A percentile compares a stretch with the other conserved stretches of the same genome.
Conservation (phyloP, 2,329 filamentous ascomycete species). For the Stenocarpella maydis region DNA sequence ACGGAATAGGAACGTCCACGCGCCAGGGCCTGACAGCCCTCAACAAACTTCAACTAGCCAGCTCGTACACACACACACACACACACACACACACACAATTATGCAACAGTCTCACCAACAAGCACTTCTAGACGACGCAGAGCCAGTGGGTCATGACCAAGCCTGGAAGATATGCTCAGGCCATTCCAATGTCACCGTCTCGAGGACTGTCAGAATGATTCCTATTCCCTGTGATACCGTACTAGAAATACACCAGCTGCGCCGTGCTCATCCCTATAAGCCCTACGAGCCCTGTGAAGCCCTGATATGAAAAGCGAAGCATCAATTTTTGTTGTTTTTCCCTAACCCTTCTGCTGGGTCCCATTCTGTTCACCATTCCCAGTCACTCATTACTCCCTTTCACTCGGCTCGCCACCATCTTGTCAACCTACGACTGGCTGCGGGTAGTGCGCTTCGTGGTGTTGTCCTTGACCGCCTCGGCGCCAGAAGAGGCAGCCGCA, state of each 20-base stretch:
- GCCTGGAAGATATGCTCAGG: too few relatives aligned
- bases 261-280: slow-evolving; percentile 36
- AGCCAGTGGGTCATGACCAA: too few relatives aligned
- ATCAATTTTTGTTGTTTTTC: slow-evolving; percentile 21
- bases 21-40: background rate
- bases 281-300: slow-evolving; percentile 26
- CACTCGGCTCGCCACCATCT: slow-evolving; percentile 30
- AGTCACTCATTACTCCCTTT: slow-evolving; percentile 26
- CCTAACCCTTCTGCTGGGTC: background rate
- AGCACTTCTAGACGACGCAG: too few relatives aligned
- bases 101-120: background rate
- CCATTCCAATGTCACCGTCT: background rate
- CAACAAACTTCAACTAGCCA: background rate
- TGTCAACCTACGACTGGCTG: slow-evolving; percentile 58
- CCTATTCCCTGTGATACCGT: slow-evolving; percentile 32
- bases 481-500: slow-evolving; percentile 65
- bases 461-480: slow-evolving; percentile 81
- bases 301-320: slow-evolving; percentile 32
- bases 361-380: background rate
- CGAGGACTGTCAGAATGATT: slow-evolving; percentile 23
- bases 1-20: slow-evolving; percentile 18
- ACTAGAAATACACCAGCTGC: slow-evolving; percentile 34
- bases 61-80: background rate
- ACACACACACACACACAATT: too few relatives aligned
- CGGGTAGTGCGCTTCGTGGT: slow-evolving; percentile 67